Conservation (phyloP, 164 flowering plant species). For the Annona squamosa region DNA sequence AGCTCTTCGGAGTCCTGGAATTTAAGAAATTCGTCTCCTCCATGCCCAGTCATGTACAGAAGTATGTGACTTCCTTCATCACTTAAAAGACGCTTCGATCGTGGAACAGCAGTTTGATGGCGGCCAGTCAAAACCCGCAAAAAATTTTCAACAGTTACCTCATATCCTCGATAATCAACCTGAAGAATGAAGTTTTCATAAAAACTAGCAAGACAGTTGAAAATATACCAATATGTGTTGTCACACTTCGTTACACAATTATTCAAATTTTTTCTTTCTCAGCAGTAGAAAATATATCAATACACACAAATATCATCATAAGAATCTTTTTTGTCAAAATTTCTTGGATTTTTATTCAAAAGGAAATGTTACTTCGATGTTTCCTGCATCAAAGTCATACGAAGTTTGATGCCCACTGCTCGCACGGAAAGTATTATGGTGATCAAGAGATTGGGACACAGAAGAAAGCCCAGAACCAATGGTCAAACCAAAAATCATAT, state of each 20-base stretch:
- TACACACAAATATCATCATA: neutral
- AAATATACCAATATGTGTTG: no score
- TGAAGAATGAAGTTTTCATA: conserved; percentile 15
- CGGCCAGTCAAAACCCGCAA: conserved; percentile 91
- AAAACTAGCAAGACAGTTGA: neutral
- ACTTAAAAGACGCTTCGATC: conserved; percentile 94
- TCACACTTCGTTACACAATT: no score
- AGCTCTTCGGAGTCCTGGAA: conserved; percentile 98
- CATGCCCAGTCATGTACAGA: conserved; percentile 97
- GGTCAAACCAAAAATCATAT: neutral
- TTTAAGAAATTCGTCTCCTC: conserved; percentile 94
- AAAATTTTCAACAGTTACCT: conserved; percentile 95
- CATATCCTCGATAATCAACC: conserved; percentile 99
- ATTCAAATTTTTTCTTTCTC: neutral
- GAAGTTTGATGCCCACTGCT: neutral
- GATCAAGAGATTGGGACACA: neutral
- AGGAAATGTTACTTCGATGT: neutral
- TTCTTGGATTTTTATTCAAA: neutral
- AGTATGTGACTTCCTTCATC: conserved; percentile 99
- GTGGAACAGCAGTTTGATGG: conserved; percentile 87
- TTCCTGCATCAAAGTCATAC: neutral
- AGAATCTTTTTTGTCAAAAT: no score
- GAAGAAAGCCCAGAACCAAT: neutral
- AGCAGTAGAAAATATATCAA: neutral
- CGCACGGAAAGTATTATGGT: neutral